These are phyloP conservation scores for Apophysomyces elegans DNA, from an alignment of 371 early-diverging fungal genomes.

Conservation along the genomic window DNA sequence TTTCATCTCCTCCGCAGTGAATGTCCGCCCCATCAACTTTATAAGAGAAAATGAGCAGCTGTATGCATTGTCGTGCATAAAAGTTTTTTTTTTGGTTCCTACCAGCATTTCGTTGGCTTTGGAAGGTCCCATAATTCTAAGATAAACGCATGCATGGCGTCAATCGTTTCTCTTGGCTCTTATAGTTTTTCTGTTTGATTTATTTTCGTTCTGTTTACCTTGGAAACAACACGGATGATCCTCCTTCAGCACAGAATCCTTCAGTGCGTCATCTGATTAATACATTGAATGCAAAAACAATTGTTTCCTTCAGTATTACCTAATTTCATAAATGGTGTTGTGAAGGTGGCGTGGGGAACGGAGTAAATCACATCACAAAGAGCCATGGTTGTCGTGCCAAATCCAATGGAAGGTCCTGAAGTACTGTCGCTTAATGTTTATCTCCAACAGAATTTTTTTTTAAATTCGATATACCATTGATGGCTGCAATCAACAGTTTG, in stretches of 20 bases:
- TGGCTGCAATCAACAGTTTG: constrained; percentile 73
- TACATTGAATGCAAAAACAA: background rate
- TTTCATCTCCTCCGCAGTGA: constrained; percentile 59
- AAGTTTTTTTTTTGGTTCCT: constrained; percentile 13
- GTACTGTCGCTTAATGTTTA: background rate
- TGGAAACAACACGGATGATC: constrained; percentile 67
- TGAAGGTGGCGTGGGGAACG: constrained; percentile 64
- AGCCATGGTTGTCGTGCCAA: constrained; percentile 68
- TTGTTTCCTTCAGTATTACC: constrained; percentile 31
- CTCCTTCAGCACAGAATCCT: constrained; percentile 75
- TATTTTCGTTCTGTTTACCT: constrained; percentile 28
- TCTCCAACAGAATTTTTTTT: background rate
- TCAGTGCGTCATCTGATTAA: no score
- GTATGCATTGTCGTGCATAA: constrained; percentile 9
- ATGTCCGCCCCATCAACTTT: constrained; percentile 58
- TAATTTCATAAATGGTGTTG: constrained; percentile 73
- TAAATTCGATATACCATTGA: constrained; percentile 57
- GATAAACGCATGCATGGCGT: constrained; percentile 9
- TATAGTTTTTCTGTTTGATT: no score
- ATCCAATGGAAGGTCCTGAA: constrained; percentile 73
- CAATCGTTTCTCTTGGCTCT: background rate
- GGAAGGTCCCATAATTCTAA: constrained; percentile 60
- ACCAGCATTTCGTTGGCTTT: constrained; percentile 70
- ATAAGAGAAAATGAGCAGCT: background rate
- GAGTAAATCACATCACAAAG: constrained; percentile 75